phyloP scores from a whole-genome alignment of 2,329 filamentous ascomycete genomes.

The Aspergillus tamarii region DNA sequence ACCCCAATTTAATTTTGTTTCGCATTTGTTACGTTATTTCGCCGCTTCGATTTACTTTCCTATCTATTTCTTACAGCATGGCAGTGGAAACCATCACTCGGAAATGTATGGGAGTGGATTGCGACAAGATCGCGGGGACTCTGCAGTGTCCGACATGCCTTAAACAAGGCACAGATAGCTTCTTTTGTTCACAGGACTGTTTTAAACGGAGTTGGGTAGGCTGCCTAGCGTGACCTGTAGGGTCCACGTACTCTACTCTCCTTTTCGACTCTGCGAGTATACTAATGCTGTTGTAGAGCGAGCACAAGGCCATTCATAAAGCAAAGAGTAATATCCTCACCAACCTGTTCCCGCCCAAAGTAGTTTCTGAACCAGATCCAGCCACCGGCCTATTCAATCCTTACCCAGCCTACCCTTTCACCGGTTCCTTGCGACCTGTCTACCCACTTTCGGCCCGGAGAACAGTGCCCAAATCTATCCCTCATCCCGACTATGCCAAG shows the following conservation, averaged over 20 bases:
- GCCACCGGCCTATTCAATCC: conserved; percentile 89
- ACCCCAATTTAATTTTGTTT: background rate
- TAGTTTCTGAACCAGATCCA: conserved; percentile 89
- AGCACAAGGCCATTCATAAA: conserved; percentile 86
- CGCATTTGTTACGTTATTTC: background rate
- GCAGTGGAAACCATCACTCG: conserved; percentile 37
- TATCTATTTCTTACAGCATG: conserved; percentile 22
- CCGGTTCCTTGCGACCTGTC: conserved; percentile 79
- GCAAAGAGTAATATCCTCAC: conserved; percentile 74
- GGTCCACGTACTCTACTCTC: conserved; percentile 22
- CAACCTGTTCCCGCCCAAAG: conserved; percentile 74
- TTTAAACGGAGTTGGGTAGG: conserved; percentile 98
- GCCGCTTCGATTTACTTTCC: background rate
- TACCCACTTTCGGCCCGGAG: conserved; percentile 79
- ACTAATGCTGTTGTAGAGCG: conserved; percentile 57
- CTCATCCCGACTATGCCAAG: conserved; percentile 82
- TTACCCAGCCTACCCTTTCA: conserved; percentile 83
- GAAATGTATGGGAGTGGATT: conserved; percentile 77
- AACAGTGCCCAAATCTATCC: conserved; percentile 77
- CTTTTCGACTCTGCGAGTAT: conserved; percentile 1
- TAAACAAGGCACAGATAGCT: conserved; percentile 87
- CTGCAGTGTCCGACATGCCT: conserved; percentile 95
- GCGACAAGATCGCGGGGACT: conserved; percentile 80
- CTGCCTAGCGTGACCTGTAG: conserved; percentile 33
- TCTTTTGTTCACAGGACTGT: conserved; percentile 97